phyloP scores from a whole-genome alignment of 2,329 filamentous ascomycete species.

The Xylariaceae sp. region DNA sequence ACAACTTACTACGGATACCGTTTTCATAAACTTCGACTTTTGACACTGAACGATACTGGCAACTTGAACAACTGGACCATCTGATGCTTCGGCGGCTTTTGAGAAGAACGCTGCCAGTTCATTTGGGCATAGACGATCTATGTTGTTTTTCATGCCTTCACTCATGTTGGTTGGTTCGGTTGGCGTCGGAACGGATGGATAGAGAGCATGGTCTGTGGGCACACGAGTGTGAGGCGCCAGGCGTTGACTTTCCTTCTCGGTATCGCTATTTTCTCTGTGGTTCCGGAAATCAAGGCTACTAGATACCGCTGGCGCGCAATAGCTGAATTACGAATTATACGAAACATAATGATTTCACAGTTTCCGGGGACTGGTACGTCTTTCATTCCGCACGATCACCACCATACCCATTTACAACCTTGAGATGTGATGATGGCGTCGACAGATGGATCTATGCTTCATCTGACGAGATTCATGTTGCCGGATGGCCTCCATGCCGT shows the following conservation, averaged over 20 bases:
- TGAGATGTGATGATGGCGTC: background rate
- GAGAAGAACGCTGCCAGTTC: background rate
- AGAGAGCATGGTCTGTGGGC: slow-evolving; percentile 1
- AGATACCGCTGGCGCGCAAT: background rate
- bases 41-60: background rate
- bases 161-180: slow-evolving; percentile 3
- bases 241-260: slow-evolving; percentile 10
- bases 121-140: background rate
- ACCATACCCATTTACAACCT: background rate
- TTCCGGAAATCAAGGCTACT: background rate
- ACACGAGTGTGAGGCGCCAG: background rate
- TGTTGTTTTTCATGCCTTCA: slow-evolving; percentile 3
- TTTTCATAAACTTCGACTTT: background rate
- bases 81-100: background rate
- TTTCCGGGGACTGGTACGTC: background rate
- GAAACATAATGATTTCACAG: background rate
- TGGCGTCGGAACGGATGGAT: slow-evolving; percentile 8
- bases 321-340: slow-evolving; percentile 11
- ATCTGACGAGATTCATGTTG: background rate
- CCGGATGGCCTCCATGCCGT: background rate
- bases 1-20: background rate
- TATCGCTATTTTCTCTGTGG: slow-evolving; percentile 6
- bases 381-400: background rate
- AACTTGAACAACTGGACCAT: slow-evolving; percentile 3
- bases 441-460: background rate